Evolutionary conservation across 805 yeast species (phyloP), one percentile per base, ranked within the genome.

Genomic region (Yarrowia sp.): DNA sequence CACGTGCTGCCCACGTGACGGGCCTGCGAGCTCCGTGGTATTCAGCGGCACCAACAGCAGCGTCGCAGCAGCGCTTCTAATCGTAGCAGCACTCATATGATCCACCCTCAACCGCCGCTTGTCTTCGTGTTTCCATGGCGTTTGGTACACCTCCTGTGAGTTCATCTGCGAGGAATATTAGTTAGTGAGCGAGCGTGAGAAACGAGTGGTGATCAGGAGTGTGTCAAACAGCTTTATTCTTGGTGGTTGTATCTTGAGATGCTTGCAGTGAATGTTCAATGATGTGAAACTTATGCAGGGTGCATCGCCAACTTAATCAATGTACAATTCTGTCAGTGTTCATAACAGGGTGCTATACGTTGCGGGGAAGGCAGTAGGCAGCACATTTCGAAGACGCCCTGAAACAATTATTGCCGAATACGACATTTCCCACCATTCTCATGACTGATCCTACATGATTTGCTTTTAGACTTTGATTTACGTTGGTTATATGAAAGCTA

Each of bases 11-110:
- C 64, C 50, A 5, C 64, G 64, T 1, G 64, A 8, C 1, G 50
- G 64, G 1, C 64, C 64, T 2, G 64, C 64, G 14, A 58, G 40
- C 13, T 58, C 46, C n/a, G 64, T 58, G 14, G 64, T 58, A n/a
- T 58, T 58, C 30, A 58, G 33, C 0, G 64, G 64, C 9, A 19
- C 64, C 40, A 58, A 19, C 0, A 58, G 42, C 38, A 58, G 40
- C 5, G 64, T 58, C 6, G 64, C 30, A 3, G 64, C 64, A 2
- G 64, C 64, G 15, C 64, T 58, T 33, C 64, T 33, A 9, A 9
- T 2, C 19, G 64, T 43, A 8, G 64, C 40, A 2, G 50, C 14
- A 6, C 15, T n/a, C 64, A 58, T 43, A 9, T 58, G 64, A 33
- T 33, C 49, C 13, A 58, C 64, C 14, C 64, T 19, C 12, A 58